These are phyloP conservation scores for Aureobasidium lini DNA, from an alignment of 2,329 filamentous ascomycete genomes.

Conservation along the genomic window DNA sequence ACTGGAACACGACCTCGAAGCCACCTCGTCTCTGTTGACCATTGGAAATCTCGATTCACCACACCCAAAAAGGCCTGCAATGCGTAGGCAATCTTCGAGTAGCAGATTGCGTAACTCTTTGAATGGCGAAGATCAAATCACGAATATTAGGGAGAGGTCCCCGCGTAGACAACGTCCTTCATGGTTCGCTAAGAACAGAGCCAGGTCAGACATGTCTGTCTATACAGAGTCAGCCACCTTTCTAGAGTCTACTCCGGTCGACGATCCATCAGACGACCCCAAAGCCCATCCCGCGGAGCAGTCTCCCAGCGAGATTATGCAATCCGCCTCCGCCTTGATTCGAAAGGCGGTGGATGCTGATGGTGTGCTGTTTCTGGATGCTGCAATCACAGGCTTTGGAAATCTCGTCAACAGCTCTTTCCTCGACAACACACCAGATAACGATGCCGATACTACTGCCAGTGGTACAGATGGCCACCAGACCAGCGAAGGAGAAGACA, in stretches of 20 bases:
- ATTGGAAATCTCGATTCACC: background rate
- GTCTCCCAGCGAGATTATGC: slow-evolving; percentile 24
- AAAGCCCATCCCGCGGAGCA: background rate
- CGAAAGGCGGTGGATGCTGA: slow-evolving; percentile 42
- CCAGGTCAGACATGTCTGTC: background rate
- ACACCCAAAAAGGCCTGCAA: background rate
- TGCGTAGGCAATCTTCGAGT: background rate
- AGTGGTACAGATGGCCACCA: background rate
- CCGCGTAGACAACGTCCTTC: background rate
- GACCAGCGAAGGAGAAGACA: background rate
- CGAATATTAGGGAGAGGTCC: background rate
- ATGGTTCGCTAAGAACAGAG: background rate
- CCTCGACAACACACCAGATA: background rate
- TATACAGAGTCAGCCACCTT: background rate
- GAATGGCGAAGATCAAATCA: background rate
- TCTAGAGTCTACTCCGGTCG: background rate
- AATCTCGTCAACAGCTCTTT: slow-evolving; percentile 14
- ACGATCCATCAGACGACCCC: background rate
- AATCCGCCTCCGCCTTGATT: slow-evolving; percentile 41
- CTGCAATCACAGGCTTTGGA: slow-evolving; percentile 22
- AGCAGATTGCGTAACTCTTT: background rate
- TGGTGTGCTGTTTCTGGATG: slow-evolving; percentile 40
- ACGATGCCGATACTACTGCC: background rate
- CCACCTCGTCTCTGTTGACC: background rate
- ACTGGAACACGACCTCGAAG: background rate